phyloP scores from a whole-genome alignment of 306 rosid genomes.

The Prunus armeniaca region DNA sequence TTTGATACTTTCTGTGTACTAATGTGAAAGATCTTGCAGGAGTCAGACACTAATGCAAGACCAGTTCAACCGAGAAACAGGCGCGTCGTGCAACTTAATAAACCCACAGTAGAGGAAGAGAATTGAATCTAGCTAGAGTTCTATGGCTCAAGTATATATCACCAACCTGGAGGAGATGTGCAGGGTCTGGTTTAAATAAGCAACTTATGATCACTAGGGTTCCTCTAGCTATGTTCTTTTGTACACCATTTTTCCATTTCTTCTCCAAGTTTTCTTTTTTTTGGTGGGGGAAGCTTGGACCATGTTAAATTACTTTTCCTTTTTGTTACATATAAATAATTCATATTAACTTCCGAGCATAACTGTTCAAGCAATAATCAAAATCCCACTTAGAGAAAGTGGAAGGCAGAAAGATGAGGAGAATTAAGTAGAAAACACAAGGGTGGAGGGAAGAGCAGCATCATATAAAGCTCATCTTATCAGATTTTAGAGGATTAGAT shows the following conservation, averaged over 20 bases:
- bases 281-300: not conserved
- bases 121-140: constrained; percentile 8
- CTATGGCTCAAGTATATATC: not conserved
- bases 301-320: not conserved
- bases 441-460: too few species aligned
- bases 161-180: not conserved
- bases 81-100: constrained; percentile 40
- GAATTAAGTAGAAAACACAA: too few species aligned
- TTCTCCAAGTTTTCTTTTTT: not conserved
- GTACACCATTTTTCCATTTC: not conserved
- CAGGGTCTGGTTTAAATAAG: not conserved
- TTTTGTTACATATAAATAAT: not conserved
- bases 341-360: not conserved
- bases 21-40: constrained; percentile 39
- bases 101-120: constrained; percentile 16
- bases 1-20: not conserved
- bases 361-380: not conserved
- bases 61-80: constrained; percentile 55
- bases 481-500: too few species aligned
- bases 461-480: too few species aligned
- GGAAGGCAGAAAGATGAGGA: too few species aligned
- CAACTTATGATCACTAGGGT: not conserved
- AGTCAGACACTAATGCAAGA: constrained; percentile 55
- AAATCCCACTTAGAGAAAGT: too few species aligned
- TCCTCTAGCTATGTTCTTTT: not conserved